Evolutionary conservation across 164 flowering plant species (phyloP), one percentile per base, ranked within the genome.

Genomic region (Akebia trifoliata): DNA sequence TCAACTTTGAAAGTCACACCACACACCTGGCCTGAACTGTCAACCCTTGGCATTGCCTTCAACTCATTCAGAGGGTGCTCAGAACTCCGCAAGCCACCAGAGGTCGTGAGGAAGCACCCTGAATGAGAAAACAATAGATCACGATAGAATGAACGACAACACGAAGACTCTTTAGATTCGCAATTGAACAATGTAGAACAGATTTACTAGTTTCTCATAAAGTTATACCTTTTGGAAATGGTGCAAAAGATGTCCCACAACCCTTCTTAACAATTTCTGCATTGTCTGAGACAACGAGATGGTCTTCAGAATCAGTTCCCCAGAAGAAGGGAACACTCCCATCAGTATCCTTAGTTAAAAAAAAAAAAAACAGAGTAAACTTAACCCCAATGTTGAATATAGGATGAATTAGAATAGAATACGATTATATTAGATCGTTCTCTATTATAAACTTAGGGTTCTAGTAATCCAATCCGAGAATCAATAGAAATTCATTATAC

Each of bases 171-270:
- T n/a, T n/a, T n/a, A n/a, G n/a, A n/a, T n/a, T n/a, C n/a, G n/a
- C n/a, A n/a, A n/a, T n/a, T n/a, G n/a, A n/a, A n/a, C n/a, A n/a
- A n/a, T n/a, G n/a, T n/a, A n/a, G n/a, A n/a, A n/a, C n/a, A n/a
- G n/a, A n/a, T n/a, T n/a, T n/a, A n/a, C n/a, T n/a, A n/a, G n/a
- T n/a, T n/a, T n/a, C n/a, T n/a, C n/a, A n/a, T n/a, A n/a, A n/a
- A n/a, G n/a, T 10, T 26, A 39, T 73, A 94, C 99, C 97, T 86
- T 94, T 83, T n/a, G 99, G 99, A 44, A 86, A 94, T 45, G 95
- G 97, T 14, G 97, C 97, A 76, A 77, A 90, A 34, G 97, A 90
- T 64, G 81, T 94, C 21, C 89, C 96, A 68, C 99, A 94, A 22
- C 87, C 86, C 69, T 81, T 76, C 72, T 83, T 81, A 43, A 81